Percentiles rank a stretch among this genome's conserved stretches.
These are phyloP conservation scores for Ceratocystis variospora DNA, from an alignment of 2,329 filamentous ascomycete genomes.

Conservation along the genomic window DNA sequence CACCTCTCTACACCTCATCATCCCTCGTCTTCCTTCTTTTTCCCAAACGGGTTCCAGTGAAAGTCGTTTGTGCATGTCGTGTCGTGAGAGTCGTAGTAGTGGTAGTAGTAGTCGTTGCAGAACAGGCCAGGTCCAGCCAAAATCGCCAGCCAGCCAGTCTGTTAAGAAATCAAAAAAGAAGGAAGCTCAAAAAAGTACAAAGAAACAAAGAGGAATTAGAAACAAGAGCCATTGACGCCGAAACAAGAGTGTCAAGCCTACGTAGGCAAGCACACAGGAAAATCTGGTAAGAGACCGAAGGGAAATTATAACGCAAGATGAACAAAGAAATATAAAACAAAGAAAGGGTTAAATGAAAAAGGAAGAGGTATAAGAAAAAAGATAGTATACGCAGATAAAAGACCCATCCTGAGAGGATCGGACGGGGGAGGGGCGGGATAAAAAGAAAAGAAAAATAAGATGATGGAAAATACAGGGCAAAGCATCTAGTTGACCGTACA, in stretches of 20 bases:
- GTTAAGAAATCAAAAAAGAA: background rate
- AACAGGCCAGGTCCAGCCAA: background rate
- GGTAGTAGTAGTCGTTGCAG: background rate
- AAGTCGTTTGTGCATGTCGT: conserved; percentile 14
- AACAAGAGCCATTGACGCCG: conserved; percentile 12
- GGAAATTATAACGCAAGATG: conserved; percentile 9
- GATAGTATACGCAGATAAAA: conserved; percentile 10
- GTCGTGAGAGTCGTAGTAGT: conserved; percentile 11
- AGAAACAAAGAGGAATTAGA: conserved; percentile 21
- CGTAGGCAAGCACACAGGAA: conserved; percentile 60
- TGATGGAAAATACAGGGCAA: background rate
- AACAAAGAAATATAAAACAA: conserved; percentile 12
- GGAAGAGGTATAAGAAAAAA: conserved; percentile 12
- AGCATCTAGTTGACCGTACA: background rate
- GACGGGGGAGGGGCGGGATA: background rate
- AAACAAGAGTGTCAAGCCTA: background rate
- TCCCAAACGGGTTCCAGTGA: conserved; percentile 6
- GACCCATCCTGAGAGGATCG: background rate
- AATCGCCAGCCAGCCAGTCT: background rate
- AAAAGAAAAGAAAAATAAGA: conserved; percentile 7
- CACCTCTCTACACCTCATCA: conserved; percentile 3
- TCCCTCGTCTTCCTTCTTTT: conserved; percentile 4
- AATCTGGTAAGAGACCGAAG: conserved; percentile 35
- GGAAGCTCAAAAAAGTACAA: conserved; percentile 13
- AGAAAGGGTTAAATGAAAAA: conserved; percentile 10